Evolutionary conservation across 1,139 yeast species (phyloP).

Genomic region (Hansenula sp.): DNA sequence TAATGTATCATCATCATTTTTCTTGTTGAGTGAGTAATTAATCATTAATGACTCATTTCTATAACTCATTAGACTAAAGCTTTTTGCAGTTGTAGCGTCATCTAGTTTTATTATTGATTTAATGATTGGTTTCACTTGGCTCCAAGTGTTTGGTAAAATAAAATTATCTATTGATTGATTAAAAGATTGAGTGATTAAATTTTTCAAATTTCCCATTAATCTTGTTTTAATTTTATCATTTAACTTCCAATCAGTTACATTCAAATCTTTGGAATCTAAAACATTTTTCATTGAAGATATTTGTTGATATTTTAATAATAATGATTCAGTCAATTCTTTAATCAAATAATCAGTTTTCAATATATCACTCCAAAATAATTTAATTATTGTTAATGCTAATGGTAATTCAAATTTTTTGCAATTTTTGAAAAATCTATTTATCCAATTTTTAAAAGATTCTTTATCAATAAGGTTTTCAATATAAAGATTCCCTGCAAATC

Average conservation of each 20-base stretch:
- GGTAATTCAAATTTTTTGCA: conserved; percentile 44
- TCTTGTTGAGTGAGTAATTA: conserved; percentile 28
- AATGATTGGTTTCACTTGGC: conserved; percentile 49
- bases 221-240: conserved; percentile 26
- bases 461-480: conserved; percentile 64
- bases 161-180: conserved; percentile 59
- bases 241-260: conserved; percentile 33
- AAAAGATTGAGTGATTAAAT: conserved; percentile 45
- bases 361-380: conserved; percentile 70
- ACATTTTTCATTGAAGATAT: conserved; percentile 26
- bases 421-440: conserved; percentile 50
- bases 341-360: conserved; percentile 48
- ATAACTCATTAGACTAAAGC: conserved; percentile 57
- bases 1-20: conserved; percentile 9
- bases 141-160: conserved; percentile 77
- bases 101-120: conserved; percentile 34
- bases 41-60: conserved; percentile 70
- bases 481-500: conserved; percentile 59
- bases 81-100: conserved; percentile 39
- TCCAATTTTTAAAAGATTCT: conserved; percentile 56
- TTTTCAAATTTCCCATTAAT: conserved; percentile 25
- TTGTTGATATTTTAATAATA: conserved; percentile 36
- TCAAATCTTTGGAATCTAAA: conserved; percentile 30
- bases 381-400: conserved; percentile 51
- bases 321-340: conserved; percentile 54